Conservation (phyloP, 352 stramenopile genomes). For the Phytophthora parvispora region DNA sequence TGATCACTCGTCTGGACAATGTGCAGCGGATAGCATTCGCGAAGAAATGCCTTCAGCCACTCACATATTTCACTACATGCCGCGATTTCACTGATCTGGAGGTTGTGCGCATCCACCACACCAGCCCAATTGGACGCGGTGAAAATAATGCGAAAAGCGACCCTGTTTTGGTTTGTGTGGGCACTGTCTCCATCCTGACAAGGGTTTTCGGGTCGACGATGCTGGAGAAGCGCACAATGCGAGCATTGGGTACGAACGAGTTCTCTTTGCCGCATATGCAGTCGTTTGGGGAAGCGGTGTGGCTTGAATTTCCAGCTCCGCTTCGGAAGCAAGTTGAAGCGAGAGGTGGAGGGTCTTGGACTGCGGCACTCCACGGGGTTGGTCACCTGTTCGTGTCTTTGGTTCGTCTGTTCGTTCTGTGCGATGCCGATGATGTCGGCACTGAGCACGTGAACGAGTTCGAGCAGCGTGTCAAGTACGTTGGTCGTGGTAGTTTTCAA, state of each 20-base stretch:
- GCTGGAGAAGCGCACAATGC: conserved; percentile 85
- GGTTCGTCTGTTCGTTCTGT: conserved; percentile 95
- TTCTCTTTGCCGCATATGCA: conserved; percentile 97
- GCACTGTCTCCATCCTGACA: conserved; percentile 82
- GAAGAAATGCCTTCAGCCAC: conserved; percentile 58
- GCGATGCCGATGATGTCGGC: conserved; percentile 84
- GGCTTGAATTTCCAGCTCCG: conserved; percentile 92
- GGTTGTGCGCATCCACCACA: conserved; percentile 73
- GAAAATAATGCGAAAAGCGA: conserved; percentile 12
- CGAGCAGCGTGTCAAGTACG: conserved; percentile 69
- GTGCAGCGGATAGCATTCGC: conserved; percentile 74
- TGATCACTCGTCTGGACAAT: conserved; percentile 91
- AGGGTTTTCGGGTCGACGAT: conserved; percentile 89
- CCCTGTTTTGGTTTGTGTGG: conserved; percentile 56
- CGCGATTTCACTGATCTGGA: conserved; percentile 92
- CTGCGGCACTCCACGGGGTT: conserved; percentile 76
- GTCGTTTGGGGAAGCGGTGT: conserved; percentile 95
- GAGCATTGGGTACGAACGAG: conserved; percentile 86
- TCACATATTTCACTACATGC: conserved; percentile 91
- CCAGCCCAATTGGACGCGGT: conserved; percentile 8
- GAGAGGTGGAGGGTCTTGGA: conserved; percentile 45
- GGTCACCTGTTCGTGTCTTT: conserved; percentile 95
- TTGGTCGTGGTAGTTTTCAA: not conserved
- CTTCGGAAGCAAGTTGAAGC: conserved; percentile 56
- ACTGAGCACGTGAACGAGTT: conserved; percentile 87